phyloP scores from a whole-genome alignment of 1,284 basidiomycete species.

The Meripilus lineatus region DNA sequence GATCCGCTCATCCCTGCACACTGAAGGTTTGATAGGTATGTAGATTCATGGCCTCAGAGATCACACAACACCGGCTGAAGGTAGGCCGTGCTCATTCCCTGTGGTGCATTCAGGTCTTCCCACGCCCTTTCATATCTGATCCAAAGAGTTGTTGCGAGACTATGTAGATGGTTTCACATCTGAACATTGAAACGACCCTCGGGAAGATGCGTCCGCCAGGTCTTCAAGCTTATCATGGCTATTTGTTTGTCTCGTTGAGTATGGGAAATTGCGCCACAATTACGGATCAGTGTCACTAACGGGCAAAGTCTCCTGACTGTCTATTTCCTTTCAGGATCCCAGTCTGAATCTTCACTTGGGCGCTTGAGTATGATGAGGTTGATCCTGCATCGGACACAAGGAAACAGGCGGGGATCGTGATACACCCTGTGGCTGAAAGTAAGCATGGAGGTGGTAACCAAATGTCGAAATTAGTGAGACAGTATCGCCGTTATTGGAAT shows the following conservation, averaged over 20 bases:
- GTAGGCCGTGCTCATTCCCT: no score
- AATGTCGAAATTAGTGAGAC: constrained; percentile 19
- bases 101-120: no score
- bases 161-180: constrained; percentile 50
- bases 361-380: constrained; percentile 51
- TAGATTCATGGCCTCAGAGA: no score
- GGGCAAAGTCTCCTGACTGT: background rate
- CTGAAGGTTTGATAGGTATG: no score
- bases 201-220: constrained; percentile 41
- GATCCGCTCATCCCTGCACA: no score
- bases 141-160: constrained; percentile 48
- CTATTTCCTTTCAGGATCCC: constrained; percentile 54
- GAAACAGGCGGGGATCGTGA: constrained; percentile 15
- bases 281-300: background rate
- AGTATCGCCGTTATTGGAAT: background rate
- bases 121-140: constrained; percentile 40
- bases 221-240: constrained; percentile 61
- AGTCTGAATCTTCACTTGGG: constrained; percentile 49
- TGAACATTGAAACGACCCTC: constrained; percentile 52
- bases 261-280: no score
- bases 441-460: constrained; percentile 12
- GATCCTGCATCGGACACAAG: constrained; percentile 30
- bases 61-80: no score
- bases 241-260: constrained; percentile 67
- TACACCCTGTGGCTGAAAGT: constrained; percentile 14